Evolutionary conservation across 1,139 yeast species (phyloP).

Genomic region (Lodderomyces margitis): DNA sequence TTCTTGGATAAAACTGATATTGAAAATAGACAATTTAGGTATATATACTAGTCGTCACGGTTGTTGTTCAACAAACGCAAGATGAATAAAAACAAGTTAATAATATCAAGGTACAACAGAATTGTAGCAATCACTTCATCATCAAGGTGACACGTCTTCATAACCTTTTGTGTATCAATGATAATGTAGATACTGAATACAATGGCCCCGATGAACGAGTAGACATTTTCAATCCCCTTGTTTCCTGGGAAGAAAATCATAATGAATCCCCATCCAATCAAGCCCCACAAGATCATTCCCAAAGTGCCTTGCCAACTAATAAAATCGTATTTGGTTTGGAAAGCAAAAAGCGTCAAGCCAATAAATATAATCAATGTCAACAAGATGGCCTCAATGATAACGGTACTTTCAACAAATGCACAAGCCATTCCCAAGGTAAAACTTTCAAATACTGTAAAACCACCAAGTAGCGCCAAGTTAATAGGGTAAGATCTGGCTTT

Average conservation of each 20-base stretch:
- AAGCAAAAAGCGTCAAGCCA: slow-evolving; percentile 75
- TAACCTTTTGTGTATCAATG: slow-evolving; percentile 78
- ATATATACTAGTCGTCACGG: slow-evolving; percentile 26
- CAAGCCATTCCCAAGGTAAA: slow-evolving; percentile 70
- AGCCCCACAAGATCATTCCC: slow-evolving; percentile 60
- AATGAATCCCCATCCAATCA: slow-evolving; percentile 73
- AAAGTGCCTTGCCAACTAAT: slow-evolving; percentile 69
- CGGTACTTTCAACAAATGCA: slow-evolving; percentile 58
- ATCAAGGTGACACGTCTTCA: slow-evolving; percentile 80
- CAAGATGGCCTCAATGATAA: slow-evolving; percentile 69
- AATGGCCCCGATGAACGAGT: slow-evolving; percentile 72
- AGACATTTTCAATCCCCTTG: slow-evolving; percentile 30
- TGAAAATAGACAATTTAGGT: slow-evolving; percentile 34
- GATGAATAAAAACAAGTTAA: slow-evolving; percentile 76
- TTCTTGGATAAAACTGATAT: slow-evolving; percentile 38
- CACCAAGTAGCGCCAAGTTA: slow-evolving; percentile 53
- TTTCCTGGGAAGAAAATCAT: slow-evolving; percentile 63
- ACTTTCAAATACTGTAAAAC: slow-evolving; percentile 74
- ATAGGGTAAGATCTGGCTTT: slow-evolving; percentile 65
- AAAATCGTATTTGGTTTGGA: slow-evolving; percentile 81
- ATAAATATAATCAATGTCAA: slow-evolving; percentile 68
- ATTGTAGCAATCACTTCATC: slow-evolving; percentile 84
- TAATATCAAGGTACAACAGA: slow-evolving; percentile 72
- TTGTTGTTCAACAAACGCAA: slow-evolving; percentile 60
- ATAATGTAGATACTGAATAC: slow-evolving; percentile 71